Conservation (phyloP, 2,329 filamentous ascomycete genomes). For the Neoscytalidium dimidiatum region DNA sequence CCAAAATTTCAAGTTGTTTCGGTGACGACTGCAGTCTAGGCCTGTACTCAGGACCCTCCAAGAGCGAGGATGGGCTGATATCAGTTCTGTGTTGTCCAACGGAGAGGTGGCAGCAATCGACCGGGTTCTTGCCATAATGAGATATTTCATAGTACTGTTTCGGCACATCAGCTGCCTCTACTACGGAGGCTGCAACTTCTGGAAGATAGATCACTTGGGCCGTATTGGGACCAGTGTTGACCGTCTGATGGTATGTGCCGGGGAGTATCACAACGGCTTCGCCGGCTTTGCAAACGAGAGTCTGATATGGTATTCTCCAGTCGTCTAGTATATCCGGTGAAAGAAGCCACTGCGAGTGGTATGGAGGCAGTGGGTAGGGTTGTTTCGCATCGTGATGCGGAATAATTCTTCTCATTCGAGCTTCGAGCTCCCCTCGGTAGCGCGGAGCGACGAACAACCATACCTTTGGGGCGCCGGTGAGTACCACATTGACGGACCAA, state of each 20-base stretch:
- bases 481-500: background rate
- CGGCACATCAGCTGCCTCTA: too few species aligned
- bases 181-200: too few species aligned
- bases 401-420: background rate
- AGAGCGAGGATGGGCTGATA: too few species aligned
- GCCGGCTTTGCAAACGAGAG: background rate
- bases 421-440: background rate
- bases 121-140: too few species aligned
- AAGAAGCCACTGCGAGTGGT: background rate
- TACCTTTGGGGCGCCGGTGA: background rate
- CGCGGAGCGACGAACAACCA: background rate
- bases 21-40: too few species aligned
- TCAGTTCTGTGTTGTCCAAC: too few species aligned
- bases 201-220: background rate
- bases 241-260: background rate
- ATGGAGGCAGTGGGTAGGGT: background rate
- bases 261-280: background rate
- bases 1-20: too few species aligned
- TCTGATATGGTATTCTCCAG: background rate
- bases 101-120: too few species aligned
- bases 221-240: background rate
- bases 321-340: background rate
- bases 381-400: background rate
- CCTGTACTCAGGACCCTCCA: too few species aligned
- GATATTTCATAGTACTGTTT: too few species aligned